These are phyloP conservation scores for Physcomitrium patens DNA, from an alignment of 225 moss, liverwort and hornwort genomes.

Conservation along the genomic window DNA sequence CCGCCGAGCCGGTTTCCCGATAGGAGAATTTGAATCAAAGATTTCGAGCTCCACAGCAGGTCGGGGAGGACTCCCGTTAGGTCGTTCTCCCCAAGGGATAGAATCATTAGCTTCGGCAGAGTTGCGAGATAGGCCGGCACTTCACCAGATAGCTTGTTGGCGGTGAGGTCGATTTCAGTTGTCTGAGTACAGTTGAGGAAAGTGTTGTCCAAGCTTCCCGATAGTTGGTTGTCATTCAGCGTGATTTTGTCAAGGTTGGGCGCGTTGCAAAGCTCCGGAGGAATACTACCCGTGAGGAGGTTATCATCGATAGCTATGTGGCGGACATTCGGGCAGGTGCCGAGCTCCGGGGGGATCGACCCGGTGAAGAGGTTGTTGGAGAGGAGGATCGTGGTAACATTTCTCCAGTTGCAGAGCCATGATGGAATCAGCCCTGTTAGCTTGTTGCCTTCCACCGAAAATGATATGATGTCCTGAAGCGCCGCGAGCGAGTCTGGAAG, in stretches of 20 bases:
- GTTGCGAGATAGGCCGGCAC: conserved; percentile 43
- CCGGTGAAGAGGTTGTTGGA: conserved; percentile 66
- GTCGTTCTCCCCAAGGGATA: conserved; percentile 56
- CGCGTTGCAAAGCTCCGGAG: conserved; percentile 48
- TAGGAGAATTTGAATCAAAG: conserved; percentile 65
- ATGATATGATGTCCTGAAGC: conserved; percentile 65
- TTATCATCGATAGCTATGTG: conserved; percentile 55
- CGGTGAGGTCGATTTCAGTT: conserved; percentile 45
- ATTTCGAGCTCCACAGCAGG: conserved; percentile 68
- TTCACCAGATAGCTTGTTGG: conserved; percentile 43
- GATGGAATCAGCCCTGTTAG: conserved; percentile 71
- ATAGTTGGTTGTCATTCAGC: conserved; percentile 50
- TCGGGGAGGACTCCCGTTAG: conserved; percentile 75
- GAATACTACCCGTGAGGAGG: conserved; percentile 50
- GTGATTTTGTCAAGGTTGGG: conserved; percentile 44
- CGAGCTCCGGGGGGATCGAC: conserved; percentile 39
- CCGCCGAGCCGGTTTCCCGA: conserved; percentile 57
- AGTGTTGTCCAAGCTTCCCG: conserved; percentile 38
- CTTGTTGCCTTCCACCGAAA: conserved; percentile 73
- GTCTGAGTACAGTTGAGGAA: conserved; percentile 32
- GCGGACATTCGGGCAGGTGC: conserved; percentile 28
- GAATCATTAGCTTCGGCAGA: conserved; percentile 40
- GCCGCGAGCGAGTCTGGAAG: conserved; percentile 60
- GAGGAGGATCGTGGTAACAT: conserved; percentile 51
- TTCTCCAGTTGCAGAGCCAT: conserved; percentile 82